Evolutionary conservation across 345 rosid species (phyloP).

Genomic region (Noccaea caerulescens): DNA sequence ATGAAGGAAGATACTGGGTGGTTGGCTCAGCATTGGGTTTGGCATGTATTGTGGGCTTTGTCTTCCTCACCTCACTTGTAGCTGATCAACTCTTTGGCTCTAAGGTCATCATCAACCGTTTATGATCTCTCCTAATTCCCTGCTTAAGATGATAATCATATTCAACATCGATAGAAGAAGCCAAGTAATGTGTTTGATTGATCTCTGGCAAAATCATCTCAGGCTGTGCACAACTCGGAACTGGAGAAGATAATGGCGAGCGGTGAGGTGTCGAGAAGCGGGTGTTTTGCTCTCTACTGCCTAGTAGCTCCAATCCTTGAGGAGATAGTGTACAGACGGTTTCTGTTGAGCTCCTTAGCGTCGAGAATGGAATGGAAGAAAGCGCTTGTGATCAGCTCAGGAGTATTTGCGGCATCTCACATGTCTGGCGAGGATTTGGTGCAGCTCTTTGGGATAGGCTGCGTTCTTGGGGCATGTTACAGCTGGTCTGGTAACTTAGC

Average conservation of each 20-base stretch:
- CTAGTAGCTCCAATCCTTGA: slow-evolving; percentile 68
- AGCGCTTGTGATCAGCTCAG: slow-evolving; percentile 64
- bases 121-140: not conserved
- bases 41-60: slow-evolving; percentile 52
- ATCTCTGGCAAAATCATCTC: not conserved
- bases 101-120: slow-evolving; percentile 48
- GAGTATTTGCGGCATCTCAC: slow-evolving; percentile 76
- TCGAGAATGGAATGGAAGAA: slow-evolving; percentile 62
- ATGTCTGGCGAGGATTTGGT: slow-evolving; percentile 66
- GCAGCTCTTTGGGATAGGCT: slow-evolving; percentile 73
- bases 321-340: slow-evolving; percentile 83
- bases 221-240: slow-evolving; percentile 56
- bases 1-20: slow-evolving; percentile 59
- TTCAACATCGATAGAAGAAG: slow-evolving; percentile 2
- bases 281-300: slow-evolving; percentile 64
- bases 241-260: slow-evolving; percentile 66
- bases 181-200: not conserved
- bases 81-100: slow-evolving; percentile 51
- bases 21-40: slow-evolving; percentile 71
- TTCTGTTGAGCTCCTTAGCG: slow-evolving; percentile 65
- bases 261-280: slow-evolving; percentile 54
- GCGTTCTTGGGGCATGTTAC: slow-evolving; percentile 69
- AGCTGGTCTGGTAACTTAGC: slow-evolving; percentile 75
- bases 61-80: slow-evolving; percentile 59
- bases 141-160: slow-evolving; percentile 21